Base-by-base conservation (phyloP, 306 rosid species). In the Neltuma alba region DNA sequence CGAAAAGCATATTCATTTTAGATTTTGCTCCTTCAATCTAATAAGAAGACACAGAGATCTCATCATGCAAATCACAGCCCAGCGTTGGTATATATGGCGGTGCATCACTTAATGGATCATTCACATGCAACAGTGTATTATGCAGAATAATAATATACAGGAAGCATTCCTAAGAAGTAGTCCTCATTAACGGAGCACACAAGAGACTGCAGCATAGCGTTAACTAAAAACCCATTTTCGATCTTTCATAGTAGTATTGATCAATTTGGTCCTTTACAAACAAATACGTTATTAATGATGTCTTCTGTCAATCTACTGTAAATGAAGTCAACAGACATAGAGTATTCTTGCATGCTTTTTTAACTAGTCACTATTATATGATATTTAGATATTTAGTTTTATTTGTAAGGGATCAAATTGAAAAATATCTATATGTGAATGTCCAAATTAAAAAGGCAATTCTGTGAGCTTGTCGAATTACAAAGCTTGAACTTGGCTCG, bases 1-100 rank as follows among this genome's bases (percentile, higher is more conserved):
- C 77, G 76, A 57, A 79, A 74, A 74, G 61, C 30, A 74, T 45
- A 84, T 54, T 50, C 25, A 52, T 48, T 44, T 45, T 15, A 76
- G 74, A 55, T 50, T 50, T 75, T 42, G 47, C 38, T 74, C 65
- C 72, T 27, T 52, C 71, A 38, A 14, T 12, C 36, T 4, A n/a
- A 7, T 4, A n/a, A 7, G 4, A 33, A 73, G 20, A 63, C 8
- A 57, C 48, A 48, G 48, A 79, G 7, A 4, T 36, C 64, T 54
- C 18, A 7, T 12, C 18, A 62, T 28, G 70, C 21, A 62, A 50
- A 69, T 47, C 28, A 52, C 58, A 52, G 27, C 25, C 11, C 58
- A 52, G 27, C n/a, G 7, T 52, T n/a, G 27, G 58, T n/a, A 52
- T 50, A 50, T 20, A 52, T 52, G 27, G 58, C n/a, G 27, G 58